Percentiles rank a stretch among this genome's conserved stretches.
phyloP scores from a whole-genome alignment of 495 filamentous ascomycete genomes.

The Glonium stellatum region DNA sequence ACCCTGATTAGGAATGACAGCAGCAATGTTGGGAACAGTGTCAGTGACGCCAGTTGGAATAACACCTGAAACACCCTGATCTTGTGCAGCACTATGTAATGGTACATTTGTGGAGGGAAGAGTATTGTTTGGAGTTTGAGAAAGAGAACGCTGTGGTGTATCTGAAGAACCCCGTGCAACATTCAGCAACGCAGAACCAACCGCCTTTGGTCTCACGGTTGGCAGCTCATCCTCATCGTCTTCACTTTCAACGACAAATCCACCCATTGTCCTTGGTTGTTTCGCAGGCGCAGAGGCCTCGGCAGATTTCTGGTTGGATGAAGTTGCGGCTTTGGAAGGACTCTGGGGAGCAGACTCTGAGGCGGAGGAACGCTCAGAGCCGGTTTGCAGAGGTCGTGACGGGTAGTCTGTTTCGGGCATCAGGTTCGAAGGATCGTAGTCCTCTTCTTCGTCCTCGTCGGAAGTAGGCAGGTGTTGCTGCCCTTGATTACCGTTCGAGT shows the following conservation, averaged over 20 bases:
- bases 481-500: conserved; percentile 8
- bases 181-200: conserved; percentile 31
- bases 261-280: conserved; percentile 67
- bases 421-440: conserved; percentile 36
- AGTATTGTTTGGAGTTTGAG: conserved; percentile 52
- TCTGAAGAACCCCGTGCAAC: conserved; percentile 20
- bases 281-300: conserved; percentile 17
- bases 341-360: conserved; percentile 5
- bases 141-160: conserved; percentile 43
- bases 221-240: conserved; percentile 48
- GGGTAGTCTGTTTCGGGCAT: conserved; percentile 12
- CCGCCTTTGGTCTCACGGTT: conserved; percentile 26
- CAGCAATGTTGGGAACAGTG: conserved; percentile 38
- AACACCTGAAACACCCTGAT: conserved; percentile 48
- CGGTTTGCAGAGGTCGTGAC: not conserved
- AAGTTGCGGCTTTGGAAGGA: not conserved
- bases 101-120: conserved; percentile 54
- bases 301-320: conserved; percentile 15
- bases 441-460: conserved; percentile 33
- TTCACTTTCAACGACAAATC: conserved; percentile 69
- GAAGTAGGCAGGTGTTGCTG: conserved; percentile 5
- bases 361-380: not conserved
- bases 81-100: conserved; percentile 48
- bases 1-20: conserved; percentile 27
- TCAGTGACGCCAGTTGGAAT: conserved; percentile 45